Percentiles rank a stretch among this genome's conserved stretches.
phyloP scores from a whole-genome alignment of 2,329 filamentous ascomycete genomes.

The Aspergillus texensis region DNA sequence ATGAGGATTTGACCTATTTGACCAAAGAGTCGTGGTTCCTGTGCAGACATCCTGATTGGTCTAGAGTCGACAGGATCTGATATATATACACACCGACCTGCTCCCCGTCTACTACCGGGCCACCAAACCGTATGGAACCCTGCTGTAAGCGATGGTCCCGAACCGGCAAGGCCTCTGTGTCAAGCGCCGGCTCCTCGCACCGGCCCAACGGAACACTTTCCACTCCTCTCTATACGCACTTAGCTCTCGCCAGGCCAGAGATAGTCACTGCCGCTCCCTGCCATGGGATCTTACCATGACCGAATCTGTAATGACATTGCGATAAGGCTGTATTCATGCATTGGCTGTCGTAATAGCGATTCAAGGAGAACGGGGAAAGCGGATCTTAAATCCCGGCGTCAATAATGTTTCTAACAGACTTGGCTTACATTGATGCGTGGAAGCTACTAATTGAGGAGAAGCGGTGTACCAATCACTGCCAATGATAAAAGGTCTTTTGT shows the following conservation, averaged over 20 bases:
- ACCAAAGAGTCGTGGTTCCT: conserved; percentile 14
- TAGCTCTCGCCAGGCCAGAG: neutral
- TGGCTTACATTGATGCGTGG: neutral
- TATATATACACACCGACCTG: neutral
- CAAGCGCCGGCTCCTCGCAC: neutral
- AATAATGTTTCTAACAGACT: neutral
- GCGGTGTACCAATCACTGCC: neutral
- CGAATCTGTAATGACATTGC: neutral
- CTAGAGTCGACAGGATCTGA: neutral
- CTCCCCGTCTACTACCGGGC: neutral
- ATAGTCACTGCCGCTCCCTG: neutral
- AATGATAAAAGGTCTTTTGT: neutral
- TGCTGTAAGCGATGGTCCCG: neutral
- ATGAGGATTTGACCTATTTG: conserved; percentile 13
- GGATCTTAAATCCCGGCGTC: neutral
- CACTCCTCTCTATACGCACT: neutral
- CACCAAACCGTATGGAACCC: neutral
- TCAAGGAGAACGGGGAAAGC: neutral
- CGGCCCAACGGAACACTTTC: neutral
- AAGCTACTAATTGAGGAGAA: neutral
- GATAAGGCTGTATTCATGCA: neutral
- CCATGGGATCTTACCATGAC: neutral
- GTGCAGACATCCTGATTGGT: neutral
- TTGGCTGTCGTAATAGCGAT: neutral
- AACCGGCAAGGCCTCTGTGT: neutral